These are phyloP conservation scores for Saccharum spontaneum DNA, from an alignment of 176 grass and related monocot species.

Conservation along the genomic window DNA sequence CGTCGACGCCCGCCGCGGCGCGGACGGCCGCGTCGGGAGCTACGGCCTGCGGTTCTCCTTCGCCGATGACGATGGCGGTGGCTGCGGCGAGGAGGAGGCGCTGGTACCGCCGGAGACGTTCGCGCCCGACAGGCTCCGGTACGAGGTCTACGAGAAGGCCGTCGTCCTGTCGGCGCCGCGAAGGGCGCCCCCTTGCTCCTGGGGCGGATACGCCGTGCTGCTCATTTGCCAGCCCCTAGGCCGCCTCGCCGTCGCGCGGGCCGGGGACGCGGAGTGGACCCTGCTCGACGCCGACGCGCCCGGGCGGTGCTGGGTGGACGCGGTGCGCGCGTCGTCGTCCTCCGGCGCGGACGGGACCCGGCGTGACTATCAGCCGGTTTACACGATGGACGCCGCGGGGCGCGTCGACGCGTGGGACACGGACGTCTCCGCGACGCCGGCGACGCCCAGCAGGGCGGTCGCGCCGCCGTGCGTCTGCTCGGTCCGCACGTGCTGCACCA, in stretches of 20 bases:
- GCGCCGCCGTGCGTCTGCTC: constrained; percentile 42
- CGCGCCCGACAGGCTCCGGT: constrained; percentile 41
- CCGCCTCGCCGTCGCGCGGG: constrained; percentile 37
- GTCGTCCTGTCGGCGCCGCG: constrained; percentile 29
- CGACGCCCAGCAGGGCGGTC: not conserved
- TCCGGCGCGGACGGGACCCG: not conserved
- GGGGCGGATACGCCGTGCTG: constrained; percentile 42
- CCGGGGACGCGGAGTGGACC: constrained; percentile 39
- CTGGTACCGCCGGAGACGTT: constrained; percentile 28
- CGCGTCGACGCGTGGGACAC: constrained; percentile 44
- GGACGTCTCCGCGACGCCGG: not conserved
- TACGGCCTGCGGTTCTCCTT: constrained; percentile 25
- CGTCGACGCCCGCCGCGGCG: constrained; percentile 19
- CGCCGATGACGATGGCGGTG: not conserved
- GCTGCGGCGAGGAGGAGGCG: not conserved
- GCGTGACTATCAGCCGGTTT: not conserved
- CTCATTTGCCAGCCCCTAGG: constrained; percentile 57
- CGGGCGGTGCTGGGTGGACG: constrained; percentile 43
- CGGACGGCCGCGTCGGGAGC: constrained; percentile 6
- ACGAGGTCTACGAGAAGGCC: constrained; percentile 57
- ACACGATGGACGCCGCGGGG: constrained; percentile 39
- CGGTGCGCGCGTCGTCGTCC: not conserved
- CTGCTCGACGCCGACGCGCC: constrained; percentile 49
- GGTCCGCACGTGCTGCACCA: constrained; percentile 10
- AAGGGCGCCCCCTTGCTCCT: not conserved